Percentiles rank a stretch among this genome's conserved stretches.
Conservation (phyloP, 352 stramenopile genomes). For the Pythium dissotocum region DNA sequence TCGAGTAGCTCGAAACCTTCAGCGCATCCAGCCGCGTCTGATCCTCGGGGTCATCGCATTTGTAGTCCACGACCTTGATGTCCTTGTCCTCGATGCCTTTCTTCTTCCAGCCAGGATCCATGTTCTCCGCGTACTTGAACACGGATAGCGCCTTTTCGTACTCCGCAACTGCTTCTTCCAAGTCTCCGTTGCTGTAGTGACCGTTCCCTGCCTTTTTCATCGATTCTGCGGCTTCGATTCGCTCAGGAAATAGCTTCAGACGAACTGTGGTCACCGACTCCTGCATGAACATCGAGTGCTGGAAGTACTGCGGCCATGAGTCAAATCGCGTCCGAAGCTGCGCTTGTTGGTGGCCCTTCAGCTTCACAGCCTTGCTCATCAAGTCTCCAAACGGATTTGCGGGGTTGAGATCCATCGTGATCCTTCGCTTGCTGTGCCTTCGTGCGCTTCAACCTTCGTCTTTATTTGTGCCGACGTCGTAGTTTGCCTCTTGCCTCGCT, state of each 20-base stretch:
- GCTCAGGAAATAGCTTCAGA: slow-evolving; percentile 46
- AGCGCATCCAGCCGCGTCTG: slow-evolving; percentile 51
- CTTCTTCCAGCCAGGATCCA: slow-evolving; percentile 81
- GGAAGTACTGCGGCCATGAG: slow-evolving; percentile 82
- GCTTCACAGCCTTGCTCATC: slow-evolving; percentile 86
- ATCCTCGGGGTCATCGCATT: slow-evolving; percentile 43
- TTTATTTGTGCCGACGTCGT: background rate
- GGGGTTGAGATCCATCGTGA: slow-evolving; percentile 57
- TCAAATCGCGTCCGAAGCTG: slow-evolving; percentile 73
- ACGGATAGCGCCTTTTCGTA: slow-evolving; percentile 85
- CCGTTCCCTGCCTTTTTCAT: slow-evolving; percentile 77
- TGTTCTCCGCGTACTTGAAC: slow-evolving; percentile 84
- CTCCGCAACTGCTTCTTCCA: slow-evolving; percentile 76
- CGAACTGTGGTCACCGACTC: slow-evolving; percentile 60
- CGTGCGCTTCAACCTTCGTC: background rate
- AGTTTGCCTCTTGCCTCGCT: background rate
- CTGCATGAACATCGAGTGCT: slow-evolving; percentile 89
- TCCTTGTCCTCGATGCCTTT: slow-evolving; percentile 85
- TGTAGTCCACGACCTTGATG: slow-evolving; percentile 58
- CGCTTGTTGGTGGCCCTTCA: slow-evolving; percentile 82
- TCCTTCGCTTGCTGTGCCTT: background rate
- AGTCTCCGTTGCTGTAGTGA: slow-evolving; percentile 44
- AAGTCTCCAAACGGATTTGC: slow-evolving; percentile 81
- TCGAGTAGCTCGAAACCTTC: slow-evolving; percentile 76
- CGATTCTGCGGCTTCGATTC: slow-evolving; percentile 48